Conservation (phyloP, 768 basidiomycete species). For the Hebeloma cylindrosporum region DNA sequence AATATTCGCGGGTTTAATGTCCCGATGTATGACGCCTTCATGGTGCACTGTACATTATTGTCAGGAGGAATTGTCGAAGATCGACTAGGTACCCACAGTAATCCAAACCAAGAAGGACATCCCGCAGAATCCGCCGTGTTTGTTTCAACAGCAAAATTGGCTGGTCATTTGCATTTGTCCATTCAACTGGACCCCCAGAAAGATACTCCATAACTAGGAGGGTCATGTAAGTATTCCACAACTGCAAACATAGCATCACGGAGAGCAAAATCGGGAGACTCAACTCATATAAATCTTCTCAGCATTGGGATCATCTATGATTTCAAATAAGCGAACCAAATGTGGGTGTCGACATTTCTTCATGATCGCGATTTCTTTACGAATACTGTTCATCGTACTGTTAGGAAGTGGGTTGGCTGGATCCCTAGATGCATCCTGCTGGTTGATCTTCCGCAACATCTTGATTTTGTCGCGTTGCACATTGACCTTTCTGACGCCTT, state of each 20-base stretch:
- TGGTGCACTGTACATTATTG: slow-evolving; percentile 34
- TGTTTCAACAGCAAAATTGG: slow-evolving; percentile 38
- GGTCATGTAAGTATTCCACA: no score
- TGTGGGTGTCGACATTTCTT: slow-evolving; percentile 81
- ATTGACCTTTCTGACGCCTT: slow-evolving; percentile 63
- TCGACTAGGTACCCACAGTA: slow-evolving; percentile 31
- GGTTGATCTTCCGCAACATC: slow-evolving; percentile 43
- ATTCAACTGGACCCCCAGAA: slow-evolving; percentile 42
- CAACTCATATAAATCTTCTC: slow-evolving; percentile 89
- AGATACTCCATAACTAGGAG: slow-evolving; percentile 44
- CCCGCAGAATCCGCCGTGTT: slow-evolving; percentile 40
- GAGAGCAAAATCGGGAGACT: no score
- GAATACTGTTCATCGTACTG: slow-evolving; percentile 72
- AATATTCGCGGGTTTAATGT: slow-evolving; percentile 89
- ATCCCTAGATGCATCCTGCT: slow-evolving; percentile 23
- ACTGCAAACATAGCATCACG: no score
- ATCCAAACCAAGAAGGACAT: slow-evolving; percentile 43
- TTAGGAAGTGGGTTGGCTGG: slow-evolving; percentile 37
- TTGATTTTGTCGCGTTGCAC: slow-evolving; percentile 68
- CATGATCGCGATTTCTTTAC: slow-evolving; percentile 89
- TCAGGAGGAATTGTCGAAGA: slow-evolving; percentile 2
- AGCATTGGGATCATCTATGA: slow-evolving; percentile 82
- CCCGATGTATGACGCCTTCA: slow-evolving; percentile 76
- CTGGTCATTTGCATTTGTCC: slow-evolving; percentile 30
- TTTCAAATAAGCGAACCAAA: slow-evolving; percentile 79